These are phyloP conservation scores for Pinus albicaulis DNA, from an alignment of 75 land plant genomes.

Conservation along the genomic window DNA sequence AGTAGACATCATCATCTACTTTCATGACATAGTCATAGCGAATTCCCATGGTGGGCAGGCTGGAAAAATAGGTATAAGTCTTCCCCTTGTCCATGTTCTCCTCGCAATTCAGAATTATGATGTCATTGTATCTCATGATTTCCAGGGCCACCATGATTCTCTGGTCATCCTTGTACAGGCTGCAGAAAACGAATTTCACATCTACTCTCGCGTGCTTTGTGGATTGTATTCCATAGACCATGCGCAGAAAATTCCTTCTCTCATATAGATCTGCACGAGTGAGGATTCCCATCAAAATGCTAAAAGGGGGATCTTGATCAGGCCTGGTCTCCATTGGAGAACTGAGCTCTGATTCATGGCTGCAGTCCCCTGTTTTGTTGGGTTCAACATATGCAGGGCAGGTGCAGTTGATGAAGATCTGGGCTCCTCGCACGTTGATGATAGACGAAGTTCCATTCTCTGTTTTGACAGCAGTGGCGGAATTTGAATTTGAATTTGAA, in stretches of 20 bases:
- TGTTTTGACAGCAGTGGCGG: neutral
- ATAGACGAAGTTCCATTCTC: neutral
- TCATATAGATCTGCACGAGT: conserved; percentile 40
- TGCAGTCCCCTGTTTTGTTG: neutral
- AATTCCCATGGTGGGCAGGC: conserved; percentile 38
- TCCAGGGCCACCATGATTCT: conserved; percentile 49
- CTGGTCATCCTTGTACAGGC: conserved; percentile 35
- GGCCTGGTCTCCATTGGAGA: neutral
- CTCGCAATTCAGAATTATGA: conserved; percentile 50
- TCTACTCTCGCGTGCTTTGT: conserved; percentile 27
- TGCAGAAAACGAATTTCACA: conserved; percentile 57
- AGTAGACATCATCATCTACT: conserved; percentile 71
- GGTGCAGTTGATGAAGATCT: conserved; percentile 15
- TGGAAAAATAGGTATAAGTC: conserved; percentile 70
- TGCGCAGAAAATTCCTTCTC: conserved; percentile 52
- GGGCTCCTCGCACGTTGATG: neutral
- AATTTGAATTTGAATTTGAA: neutral
- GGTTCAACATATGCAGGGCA: neutral
- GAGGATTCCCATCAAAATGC: conserved; percentile 54
- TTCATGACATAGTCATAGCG: conserved; percentile 86
- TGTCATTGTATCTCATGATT: conserved; percentile 42
- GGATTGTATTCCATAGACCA: conserved; percentile 52
- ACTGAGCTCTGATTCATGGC: neutral
- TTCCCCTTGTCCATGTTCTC: conserved; percentile 90
- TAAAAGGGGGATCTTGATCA: neutral